Conservation (phyloP, 1,284 basidiomycete genomes). For the Ganoderma sinense region DNA sequence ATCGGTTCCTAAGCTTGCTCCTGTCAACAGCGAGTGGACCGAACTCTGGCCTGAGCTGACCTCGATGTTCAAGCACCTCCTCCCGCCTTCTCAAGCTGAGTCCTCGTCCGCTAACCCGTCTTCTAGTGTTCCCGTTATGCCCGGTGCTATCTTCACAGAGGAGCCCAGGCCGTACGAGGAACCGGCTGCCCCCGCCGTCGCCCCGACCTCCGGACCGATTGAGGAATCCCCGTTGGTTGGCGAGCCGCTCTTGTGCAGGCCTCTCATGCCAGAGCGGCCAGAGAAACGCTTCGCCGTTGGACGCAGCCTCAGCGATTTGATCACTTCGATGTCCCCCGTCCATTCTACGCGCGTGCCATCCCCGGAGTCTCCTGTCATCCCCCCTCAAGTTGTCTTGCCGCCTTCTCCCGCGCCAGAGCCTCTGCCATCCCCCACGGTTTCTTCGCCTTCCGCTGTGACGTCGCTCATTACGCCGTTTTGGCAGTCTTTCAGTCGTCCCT, state of each 20-base stretch:
- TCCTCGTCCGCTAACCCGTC: not conserved
- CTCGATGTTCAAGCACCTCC: constrained; percentile 38
- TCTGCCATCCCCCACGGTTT: not conserved
- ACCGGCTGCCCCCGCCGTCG: not conserved
- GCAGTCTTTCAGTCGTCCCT: constrained; percentile 5
- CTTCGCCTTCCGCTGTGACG: constrained; percentile 8
- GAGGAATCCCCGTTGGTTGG: constrained; percentile 40
- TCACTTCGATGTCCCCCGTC: constrained; percentile 10
- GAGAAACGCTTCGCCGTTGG: constrained; percentile 15
- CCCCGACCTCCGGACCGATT: not conserved
- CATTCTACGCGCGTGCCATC: not conserved
- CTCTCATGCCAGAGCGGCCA: constrained; percentile 22
- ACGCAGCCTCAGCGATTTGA: constrained; percentile 26
- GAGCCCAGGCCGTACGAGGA: constrained; percentile 21
- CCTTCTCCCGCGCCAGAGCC: not conserved
- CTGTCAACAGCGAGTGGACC: constrained; percentile 38
- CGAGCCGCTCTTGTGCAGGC: constrained; percentile 41
- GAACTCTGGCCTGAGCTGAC: constrained; percentile 43
- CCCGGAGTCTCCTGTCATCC: not conserved
- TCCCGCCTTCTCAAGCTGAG: constrained; percentile 34
- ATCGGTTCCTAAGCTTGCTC: constrained; percentile 35
- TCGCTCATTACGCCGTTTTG: constrained; percentile 12
- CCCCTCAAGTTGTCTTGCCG: not conserved
- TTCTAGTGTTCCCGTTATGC: constrained; percentile 25
- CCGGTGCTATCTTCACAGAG: constrained; percentile 33